Base-by-base conservation (phyloP, 441 rosid genomes). In the Gossypium gossypioides region DNA sequence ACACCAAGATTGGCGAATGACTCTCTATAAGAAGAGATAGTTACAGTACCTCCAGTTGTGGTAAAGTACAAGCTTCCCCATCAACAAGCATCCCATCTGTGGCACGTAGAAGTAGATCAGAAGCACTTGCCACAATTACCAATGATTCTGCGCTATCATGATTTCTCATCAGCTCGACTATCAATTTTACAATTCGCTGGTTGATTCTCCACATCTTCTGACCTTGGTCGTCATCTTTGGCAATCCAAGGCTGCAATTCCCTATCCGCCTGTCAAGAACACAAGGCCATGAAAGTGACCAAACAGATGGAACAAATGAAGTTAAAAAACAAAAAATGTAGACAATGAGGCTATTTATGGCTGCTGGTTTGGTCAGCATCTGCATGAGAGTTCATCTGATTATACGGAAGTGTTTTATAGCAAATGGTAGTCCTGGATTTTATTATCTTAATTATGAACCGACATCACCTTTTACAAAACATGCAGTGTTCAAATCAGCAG, bases 61-160 rank as follows among this genome's bases (percentile, higher is more conserved):
- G 99, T 80, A 89, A 84, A 50, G 99, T 95, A 83, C 99, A 92
- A 80, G 97, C 99, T 85, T 95, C 99, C 62, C 99, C 99, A 71
- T 95, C 97, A 57, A 95, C 94, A 72, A 95, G 99, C 91, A 95
- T 86, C 55, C 99, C 99, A 75, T 95, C 99, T 50, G 99, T 95
- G 24, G 99, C 97, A 0, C 97, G 94, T 44, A 95, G 83, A 78
- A 95, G 99, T 51, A 95, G 88, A 81, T 95, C 99, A 3, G 97
- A 95, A 3, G 99, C 96, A 72, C 96, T 95, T 34, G 99, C 94
- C 40, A 95, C 78, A 77, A 95, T 95, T 75, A 95, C 88, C 72
- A 95, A 78, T 4, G 97, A 87, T 81, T 95, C 99, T 3, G 93
- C 91, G 65, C 86, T 86, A 46, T 92, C 96, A 29, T 95, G 97